phyloP scores from a whole-genome alignment of 2,329 filamentous ascomycete species.

The Diplodia scrobiculata region DNA sequence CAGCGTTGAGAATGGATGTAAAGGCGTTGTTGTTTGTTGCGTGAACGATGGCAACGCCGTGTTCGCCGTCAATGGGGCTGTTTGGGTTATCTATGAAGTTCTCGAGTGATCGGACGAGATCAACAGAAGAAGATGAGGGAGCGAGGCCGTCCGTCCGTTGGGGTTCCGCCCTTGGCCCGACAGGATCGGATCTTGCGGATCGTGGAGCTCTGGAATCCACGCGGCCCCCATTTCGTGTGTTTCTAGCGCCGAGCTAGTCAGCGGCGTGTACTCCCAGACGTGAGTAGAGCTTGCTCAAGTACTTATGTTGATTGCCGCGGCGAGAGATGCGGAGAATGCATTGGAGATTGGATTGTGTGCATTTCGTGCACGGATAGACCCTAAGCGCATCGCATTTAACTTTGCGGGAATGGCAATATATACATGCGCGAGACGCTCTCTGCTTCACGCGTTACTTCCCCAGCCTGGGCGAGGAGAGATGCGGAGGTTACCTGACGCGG shows the following conservation, averaged over 20 bases:
- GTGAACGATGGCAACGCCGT: conserved; percentile 12
- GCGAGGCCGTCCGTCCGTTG: background rate
- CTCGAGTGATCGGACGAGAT: conserved; percentile 16
- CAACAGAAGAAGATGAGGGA: background rate
- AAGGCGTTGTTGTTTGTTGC: conserved; percentile 23
- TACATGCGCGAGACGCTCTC: conserved; percentile 6
- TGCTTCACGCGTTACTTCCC: background rate
- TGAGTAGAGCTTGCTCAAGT: background rate
- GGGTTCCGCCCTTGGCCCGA: background rate
- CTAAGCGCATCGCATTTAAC: conserved; percentile 13
- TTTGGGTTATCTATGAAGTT: conserved; percentile 20
- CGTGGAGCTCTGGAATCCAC: background rate
- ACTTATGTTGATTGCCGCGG: background rate
- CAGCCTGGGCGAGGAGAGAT: background rate
- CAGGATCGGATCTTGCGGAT: background rate
- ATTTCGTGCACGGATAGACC: conserved; percentile 8
- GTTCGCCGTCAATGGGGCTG: conserved; percentile 1
- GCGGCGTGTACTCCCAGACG: background rate
- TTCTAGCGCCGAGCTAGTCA: background rate
- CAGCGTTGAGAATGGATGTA: conserved; percentile 5
- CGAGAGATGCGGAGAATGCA: conserved; percentile 6
- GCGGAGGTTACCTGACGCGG: conserved; percentile 5
- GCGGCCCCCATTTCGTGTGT: background rate
- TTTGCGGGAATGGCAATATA: conserved; percentile 12
- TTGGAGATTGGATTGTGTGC: conserved; percentile 1